A percentile compares a stretch with the other conserved stretches of the same genome.
Conservation (phyloP, 2,329 filamentous ascomycete species). For the Ceratocystis huliohia region DNA sequence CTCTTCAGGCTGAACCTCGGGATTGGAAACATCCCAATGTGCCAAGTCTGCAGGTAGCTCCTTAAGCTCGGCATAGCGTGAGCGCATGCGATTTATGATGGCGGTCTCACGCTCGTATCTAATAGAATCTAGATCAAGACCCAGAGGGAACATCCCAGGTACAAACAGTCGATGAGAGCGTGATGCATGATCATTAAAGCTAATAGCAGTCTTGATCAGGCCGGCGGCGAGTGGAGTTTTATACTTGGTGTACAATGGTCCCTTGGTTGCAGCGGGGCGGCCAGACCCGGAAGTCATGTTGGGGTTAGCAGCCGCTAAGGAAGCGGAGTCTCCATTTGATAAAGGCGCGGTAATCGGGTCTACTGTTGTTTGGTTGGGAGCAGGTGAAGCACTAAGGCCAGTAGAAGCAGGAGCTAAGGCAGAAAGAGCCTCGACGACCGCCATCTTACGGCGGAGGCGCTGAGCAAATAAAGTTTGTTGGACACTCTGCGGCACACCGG, state of each 20-base stretch:
- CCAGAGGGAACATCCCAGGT: slow-evolving; percentile 76
- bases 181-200: slow-evolving; percentile 64
- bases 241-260: slow-evolving; percentile 55
- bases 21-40: slow-evolving; percentile 70
- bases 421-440: slow-evolving; percentile 34
- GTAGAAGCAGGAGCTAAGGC: slow-evolving; percentile 25
- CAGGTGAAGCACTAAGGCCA: slow-evolving; percentile 11
- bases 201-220: slow-evolving; percentile 48
- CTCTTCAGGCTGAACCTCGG: slow-evolving; percentile 57
- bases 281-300: slow-evolving; percentile 28
- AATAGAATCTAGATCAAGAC: slow-evolving; percentile 74
- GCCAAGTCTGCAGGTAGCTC: slow-evolving; percentile 73
- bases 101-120: slow-evolving; percentile 78
- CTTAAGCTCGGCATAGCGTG: slow-evolving; percentile 74
- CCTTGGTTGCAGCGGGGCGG: slow-evolving; percentile 29
- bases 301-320: slow-evolving; percentile 25
- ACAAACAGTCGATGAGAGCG: slow-evolving; percentile 68
- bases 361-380: slow-evolving; percentile 25
- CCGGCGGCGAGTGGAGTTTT: slow-evolving; percentile 55
- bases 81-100: slow-evolving; percentile 78
- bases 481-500: slow-evolving; percentile 62
- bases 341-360: slow-evolving; percentile 16
- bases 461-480: slow-evolving; percentile 74
- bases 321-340: slow-evolving; percentile 24
- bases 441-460: slow-evolving; percentile 46